Evolutionary conservation across 2,329 filamentous ascomycete genomes (phyloP).

Genomic region (Fusarium clavum): DNA sequence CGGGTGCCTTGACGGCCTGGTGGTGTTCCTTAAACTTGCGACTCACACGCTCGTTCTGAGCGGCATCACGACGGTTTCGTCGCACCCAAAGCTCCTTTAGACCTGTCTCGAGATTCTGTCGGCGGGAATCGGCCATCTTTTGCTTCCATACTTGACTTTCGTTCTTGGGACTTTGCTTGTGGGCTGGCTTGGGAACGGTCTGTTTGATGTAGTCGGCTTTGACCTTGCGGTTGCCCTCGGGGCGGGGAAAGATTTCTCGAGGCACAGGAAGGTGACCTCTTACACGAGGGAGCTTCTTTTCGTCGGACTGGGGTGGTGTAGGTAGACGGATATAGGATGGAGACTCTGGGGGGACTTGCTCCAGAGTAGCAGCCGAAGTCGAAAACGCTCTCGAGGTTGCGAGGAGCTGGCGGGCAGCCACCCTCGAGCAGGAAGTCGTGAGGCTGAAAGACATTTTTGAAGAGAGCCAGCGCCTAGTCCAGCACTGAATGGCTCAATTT

Average conservation of each 20-base stretch:
- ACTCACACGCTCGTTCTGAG: constrained; percentile 54
- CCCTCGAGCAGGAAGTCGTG: constrained; percentile 43
- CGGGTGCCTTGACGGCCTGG: constrained; percentile 68
- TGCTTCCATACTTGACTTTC: constrained; percentile 71
- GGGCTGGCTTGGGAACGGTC: constrained; percentile 67
- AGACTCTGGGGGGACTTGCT: constrained; percentile 83
- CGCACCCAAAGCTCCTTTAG: constrained; percentile 76
- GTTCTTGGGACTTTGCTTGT: constrained; percentile 52
- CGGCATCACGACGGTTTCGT: constrained; percentile 61
- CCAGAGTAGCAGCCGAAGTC: constrained; percentile 52
- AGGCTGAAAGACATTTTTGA: constrained; percentile 48
- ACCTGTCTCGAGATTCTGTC: constrained; percentile 78
- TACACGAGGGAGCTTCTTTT: constrained; percentile 59
- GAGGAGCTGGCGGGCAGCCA: constrained; percentile 45
- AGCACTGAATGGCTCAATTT: constrained; percentile 20
- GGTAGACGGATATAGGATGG: constrained; percentile 89
- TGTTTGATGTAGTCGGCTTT: constrained; percentile 68
- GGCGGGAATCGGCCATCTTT: constrained; percentile 76
- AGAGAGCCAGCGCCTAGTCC: constrained; percentile 15
- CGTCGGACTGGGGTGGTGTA: constrained; percentile 75
- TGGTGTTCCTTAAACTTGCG: constrained; percentile 61
- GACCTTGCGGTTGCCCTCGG: constrained; percentile 69
- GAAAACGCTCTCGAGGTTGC: constrained; percentile 49
- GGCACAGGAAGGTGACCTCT: constrained; percentile 88
- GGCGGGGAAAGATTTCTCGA: constrained; percentile 77